phyloP scores from a whole-genome alignment of 2,329 filamentous ascomycete genomes.

The Phyllosticta citrichinensis region DNA sequence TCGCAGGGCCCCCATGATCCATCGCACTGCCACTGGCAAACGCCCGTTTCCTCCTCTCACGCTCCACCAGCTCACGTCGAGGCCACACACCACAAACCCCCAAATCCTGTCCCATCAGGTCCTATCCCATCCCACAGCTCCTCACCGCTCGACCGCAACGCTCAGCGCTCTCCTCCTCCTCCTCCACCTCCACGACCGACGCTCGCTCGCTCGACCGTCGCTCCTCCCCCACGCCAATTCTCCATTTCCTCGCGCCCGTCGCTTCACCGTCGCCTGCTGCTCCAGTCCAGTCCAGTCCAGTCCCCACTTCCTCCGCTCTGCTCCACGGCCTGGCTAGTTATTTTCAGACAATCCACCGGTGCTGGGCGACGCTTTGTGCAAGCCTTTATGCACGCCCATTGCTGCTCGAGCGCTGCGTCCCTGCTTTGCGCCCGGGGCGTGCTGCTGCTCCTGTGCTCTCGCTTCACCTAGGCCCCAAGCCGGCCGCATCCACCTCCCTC shows the following conservation, averaged over 20 bases:
- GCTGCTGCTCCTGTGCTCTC: constrained; percentile 10
- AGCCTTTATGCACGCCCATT: background rate
- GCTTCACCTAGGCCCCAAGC: constrained; percentile 3
- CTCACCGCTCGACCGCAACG: no score
- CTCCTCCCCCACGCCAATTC: background rate
- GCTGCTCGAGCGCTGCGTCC: background rate
- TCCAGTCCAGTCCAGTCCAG: background rate
- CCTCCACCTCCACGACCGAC: no score
- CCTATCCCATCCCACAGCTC: no score
- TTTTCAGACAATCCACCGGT: background rate
- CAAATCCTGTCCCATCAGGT: background rate
- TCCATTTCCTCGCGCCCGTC: background rate
- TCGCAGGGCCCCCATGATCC: background rate
- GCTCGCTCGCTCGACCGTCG: background rate
- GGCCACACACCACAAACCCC: background rate
- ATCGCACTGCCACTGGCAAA: background rate
- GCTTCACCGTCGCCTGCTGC: background rate
- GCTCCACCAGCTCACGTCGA: background rate
- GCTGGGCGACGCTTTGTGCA: background rate
- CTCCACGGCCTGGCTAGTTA: background rate
- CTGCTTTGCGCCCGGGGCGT: constrained; percentile 8
- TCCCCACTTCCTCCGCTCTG: background rate
- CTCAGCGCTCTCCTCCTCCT: no score
- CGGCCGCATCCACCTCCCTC: constrained; percentile 8
- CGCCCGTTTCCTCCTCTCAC: background rate